Evolutionary conservation across 2,329 filamentous ascomycete species (phyloP).

Genomic region (Cladobotryum mycophilum): DNA sequence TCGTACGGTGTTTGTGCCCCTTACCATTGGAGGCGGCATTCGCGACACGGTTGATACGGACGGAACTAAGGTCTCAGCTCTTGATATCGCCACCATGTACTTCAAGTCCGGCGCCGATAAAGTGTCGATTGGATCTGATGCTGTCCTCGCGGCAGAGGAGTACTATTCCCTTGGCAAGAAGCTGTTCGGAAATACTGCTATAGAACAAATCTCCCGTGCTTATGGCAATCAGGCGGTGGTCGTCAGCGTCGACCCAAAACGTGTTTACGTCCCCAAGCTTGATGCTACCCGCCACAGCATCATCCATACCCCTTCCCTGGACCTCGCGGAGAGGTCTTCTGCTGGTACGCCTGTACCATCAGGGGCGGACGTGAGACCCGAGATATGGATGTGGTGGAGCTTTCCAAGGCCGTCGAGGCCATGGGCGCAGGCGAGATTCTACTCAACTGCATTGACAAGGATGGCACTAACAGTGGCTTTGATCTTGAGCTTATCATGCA

Average conservation of each 20-base stretch:
- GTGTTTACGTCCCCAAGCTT: slow-evolving; percentile 72
- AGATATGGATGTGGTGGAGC: slow-evolving; percentile 85
- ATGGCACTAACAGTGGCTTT: slow-evolving; percentile 90
- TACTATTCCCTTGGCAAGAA: slow-evolving; percentile 68
- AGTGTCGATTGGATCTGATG: slow-evolving; percentile 92
- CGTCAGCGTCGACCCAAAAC: slow-evolving; percentile 87
- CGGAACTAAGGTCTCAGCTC: slow-evolving; percentile 76
- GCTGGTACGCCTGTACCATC: slow-evolving; percentile 98
- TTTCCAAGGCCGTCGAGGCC: slow-evolving; percentile 82
- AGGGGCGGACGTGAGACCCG: slow-evolving; percentile 92
- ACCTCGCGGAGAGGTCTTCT: slow-evolving; percentile 69
- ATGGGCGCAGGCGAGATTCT: slow-evolving; percentile 95
- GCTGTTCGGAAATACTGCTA: slow-evolving; percentile 76
- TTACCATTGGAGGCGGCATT: slow-evolving; percentile 94
- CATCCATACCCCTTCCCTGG: slow-evolving; percentile 65
- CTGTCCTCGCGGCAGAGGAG: slow-evolving; percentile 85
- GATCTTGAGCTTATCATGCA: slow-evolving; percentile 85
- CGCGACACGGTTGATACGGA: slow-evolving; percentile 87
- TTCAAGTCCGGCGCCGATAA: slow-evolving; percentile 97
- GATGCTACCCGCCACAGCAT: slow-evolving; percentile 68
- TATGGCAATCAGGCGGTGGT: slow-evolving; percentile 98
- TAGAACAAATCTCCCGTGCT: slow-evolving; percentile 87
- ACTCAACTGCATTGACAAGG: slow-evolving; percentile 95
- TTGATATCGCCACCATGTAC: slow-evolving; percentile 93
- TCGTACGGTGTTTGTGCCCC: slow-evolving; percentile 87